Percentiles rank a stretch among this genome's conserved stretches.
phyloP scores from a whole-genome alignment of 495 filamentous ascomycete species.

The Hypomontagnella submonticulosa region DNA sequence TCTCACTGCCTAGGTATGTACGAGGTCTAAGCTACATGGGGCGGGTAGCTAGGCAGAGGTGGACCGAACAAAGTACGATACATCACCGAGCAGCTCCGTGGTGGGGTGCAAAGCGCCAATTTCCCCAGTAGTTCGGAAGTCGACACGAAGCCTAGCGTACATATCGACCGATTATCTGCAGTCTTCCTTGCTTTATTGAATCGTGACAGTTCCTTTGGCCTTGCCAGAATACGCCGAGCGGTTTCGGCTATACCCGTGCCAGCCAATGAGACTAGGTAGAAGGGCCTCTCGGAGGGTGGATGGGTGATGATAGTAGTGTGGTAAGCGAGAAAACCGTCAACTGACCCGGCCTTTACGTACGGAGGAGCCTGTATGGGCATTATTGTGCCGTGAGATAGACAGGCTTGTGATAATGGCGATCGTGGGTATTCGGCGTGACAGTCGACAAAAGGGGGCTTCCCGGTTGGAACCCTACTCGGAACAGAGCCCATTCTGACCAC shows the following conservation, averaged over 20 bases:
- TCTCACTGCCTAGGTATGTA: slow-evolving; percentile 4
- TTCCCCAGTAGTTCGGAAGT: slow-evolving; percentile 35
- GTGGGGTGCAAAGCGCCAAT: slow-evolving; percentile 29
- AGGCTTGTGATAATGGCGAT: slow-evolving; percentile 30
- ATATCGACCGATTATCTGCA: slow-evolving; percentile 41
- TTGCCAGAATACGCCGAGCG: slow-evolving; percentile 30
- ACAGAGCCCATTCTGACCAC: slow-evolving; percentile 21
- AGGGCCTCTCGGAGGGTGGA: not conserved
- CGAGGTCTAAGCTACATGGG: not conserved
- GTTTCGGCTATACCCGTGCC: slow-evolving; percentile 34
- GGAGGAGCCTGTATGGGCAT: slow-evolving; percentile 31
- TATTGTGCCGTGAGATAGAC: slow-evolving; percentile 11
- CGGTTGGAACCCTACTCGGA: slow-evolving; percentile 26
- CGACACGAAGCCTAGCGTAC: slow-evolving; percentile 30
- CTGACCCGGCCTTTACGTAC: slow-evolving; percentile 42
- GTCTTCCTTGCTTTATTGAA: slow-evolving; percentile 30
- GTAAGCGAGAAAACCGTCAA: slow-evolving; percentile 40
- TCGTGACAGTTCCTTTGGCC: slow-evolving; percentile 12
- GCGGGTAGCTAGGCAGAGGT: slow-evolving; percentile 19
- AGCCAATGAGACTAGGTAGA: slow-evolving; percentile 24
- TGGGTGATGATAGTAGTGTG: slow-evolving; percentile 8
- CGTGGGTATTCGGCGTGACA: slow-evolving; percentile 14
- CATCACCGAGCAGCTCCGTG: slow-evolving; percentile 10
- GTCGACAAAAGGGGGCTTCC: slow-evolving; percentile 23
- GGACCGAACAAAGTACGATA: slow-evolving; percentile 28